phyloP scores from a whole-genome alignment of 345 rosid genomes.

The Aurinia saxatilis region DNA sequence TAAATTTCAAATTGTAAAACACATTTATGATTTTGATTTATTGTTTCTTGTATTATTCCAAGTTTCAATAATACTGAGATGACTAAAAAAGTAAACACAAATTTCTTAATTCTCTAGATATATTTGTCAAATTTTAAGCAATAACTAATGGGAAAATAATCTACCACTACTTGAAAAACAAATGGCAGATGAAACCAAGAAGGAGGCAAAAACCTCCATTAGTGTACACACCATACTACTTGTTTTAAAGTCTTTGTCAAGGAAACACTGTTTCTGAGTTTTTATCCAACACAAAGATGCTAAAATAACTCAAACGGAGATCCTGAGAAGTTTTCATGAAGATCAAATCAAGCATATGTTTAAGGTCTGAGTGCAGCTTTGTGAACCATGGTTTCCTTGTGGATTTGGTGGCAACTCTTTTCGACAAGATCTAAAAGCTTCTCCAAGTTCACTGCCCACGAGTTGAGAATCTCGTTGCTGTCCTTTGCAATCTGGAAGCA shows the following conservation, averaged over 20 bases:
- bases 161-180: not conserved
- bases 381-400: conserved; percentile 99
- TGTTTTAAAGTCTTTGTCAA: not conserved
- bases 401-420: conserved; percentile 99
- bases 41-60: too few relatives aligned
- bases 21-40: too few relatives aligned
- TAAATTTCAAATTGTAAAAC: too few relatives aligned
- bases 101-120: too few relatives aligned
- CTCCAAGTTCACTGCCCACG: conserved; percentile 92
- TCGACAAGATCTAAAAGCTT: conserved; percentile 94
- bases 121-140: too few relatives aligned
- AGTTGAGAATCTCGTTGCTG: conserved; percentile 90
- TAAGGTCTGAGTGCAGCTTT: conserved; percentile 64
- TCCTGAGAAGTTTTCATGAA: conserved; percentile 3
- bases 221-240: conserved; percentile 22
- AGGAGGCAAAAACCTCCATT: conserved; percentile 8
- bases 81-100: too few relatives aligned
- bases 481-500: conserved; percentile 83
- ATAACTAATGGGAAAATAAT: too few relatives aligned
- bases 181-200: not conserved
- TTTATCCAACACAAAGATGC: conserved; percentile 2
- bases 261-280: conserved; percentile 8
- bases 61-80: too few relatives aligned
- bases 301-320: conserved; percentile 19
- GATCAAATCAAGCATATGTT: not conserved